phyloP scores from a whole-genome alignment of 2,329 filamentous ascomycete species.

The Xylariaceae sp. region DNA sequence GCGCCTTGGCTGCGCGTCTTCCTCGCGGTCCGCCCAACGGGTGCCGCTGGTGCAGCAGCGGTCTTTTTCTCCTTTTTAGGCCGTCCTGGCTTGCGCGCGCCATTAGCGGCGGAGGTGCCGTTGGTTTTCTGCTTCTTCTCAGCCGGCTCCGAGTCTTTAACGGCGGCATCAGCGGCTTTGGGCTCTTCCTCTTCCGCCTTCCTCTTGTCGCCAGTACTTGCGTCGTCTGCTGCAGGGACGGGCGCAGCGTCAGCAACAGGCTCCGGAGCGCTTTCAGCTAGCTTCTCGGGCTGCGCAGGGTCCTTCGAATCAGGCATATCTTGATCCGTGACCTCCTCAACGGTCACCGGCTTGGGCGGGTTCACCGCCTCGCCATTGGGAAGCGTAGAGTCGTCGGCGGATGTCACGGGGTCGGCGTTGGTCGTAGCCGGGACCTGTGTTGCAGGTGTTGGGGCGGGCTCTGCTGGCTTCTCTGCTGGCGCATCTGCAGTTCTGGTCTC shows the following conservation, averaged over 20 bases:
- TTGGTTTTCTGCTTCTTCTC: slow-evolving; percentile 42
- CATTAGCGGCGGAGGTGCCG: slow-evolving; percentile 26
- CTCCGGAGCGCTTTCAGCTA: slow-evolving; percentile 13
- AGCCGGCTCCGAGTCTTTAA: slow-evolving; percentile 23
- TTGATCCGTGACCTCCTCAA: slow-evolving; percentile 29
- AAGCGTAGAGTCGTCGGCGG: slow-evolving; percentile 13
- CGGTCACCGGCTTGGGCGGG: slow-evolving; percentile 26
- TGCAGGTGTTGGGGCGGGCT: slow-evolving; percentile 9
- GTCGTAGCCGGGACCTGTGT: slow-evolving; percentile 8
- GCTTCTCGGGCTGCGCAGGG: slow-evolving; percentile 16
- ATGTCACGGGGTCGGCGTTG: slow-evolving; percentile 10
- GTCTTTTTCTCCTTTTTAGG: slow-evolving; percentile 35
- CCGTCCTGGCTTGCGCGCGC: slow-evolving; percentile 31
- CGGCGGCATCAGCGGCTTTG: slow-evolving; percentile 10
- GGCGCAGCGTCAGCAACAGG: slow-evolving; percentile 7
- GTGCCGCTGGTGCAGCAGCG: slow-evolving; percentile 22
- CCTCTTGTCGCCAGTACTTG: slow-evolving; percentile 23
- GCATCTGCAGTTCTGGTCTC: slow-evolving; percentile 14
- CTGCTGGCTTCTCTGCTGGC: slow-evolving; percentile 22
- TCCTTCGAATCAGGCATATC: slow-evolving; percentile 18
- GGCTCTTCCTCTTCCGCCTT: slow-evolving; percentile 19
- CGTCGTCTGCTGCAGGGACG: slow-evolving; percentile 10
- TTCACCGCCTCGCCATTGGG: slow-evolving; percentile 21
- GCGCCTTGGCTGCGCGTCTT: slow-evolving; percentile 37
- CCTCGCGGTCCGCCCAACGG: slow-evolving; percentile 34